phyloP scores from a whole-genome alignment of 2,329 filamentous ascomycete species.

The Rhytidhysteron rufulum region DNA sequence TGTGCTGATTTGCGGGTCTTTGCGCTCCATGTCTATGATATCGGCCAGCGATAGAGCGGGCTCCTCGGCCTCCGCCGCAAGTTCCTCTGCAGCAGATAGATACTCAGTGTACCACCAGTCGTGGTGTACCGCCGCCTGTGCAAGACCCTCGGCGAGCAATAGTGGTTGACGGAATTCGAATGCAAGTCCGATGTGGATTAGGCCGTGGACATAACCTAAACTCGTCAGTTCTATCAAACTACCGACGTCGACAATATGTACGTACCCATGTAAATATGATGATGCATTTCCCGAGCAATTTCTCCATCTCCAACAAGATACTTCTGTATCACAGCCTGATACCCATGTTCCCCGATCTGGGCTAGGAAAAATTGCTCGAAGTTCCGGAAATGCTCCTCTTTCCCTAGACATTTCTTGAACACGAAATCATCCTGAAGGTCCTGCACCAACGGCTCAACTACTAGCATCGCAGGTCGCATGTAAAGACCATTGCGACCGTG shows the following conservation, averaged over 20 bases:
- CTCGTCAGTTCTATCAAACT: background rate
- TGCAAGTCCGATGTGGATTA: slow-evolving; percentile 1
- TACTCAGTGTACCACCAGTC: slow-evolving; percentile 1
- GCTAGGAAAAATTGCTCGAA: background rate
- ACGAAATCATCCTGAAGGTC: background rate
- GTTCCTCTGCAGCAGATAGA: background rate
- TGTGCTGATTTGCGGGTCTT: background rate
- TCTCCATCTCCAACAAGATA: background rate
- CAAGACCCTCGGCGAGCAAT: background rate
- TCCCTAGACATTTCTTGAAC: background rate
- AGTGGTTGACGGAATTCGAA: background rate
- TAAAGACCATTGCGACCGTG: background rate
- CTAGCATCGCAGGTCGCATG: background rate
- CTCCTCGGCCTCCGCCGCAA: background rate
- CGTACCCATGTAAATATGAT: background rate
- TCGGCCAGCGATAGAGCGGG: background rate
- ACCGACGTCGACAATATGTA: background rate
- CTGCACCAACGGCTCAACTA: background rate
- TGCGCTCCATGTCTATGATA: background rate
- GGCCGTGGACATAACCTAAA: background rate
- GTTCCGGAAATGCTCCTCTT: background rate
- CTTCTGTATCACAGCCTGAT: background rate
- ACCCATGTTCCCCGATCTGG: too few species aligned
- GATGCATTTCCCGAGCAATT: background rate
- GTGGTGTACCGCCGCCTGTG: background rate